Conservation (phyloP, 1,284 basidiomycete genomes). For the Volvariella surrecta region DNA sequence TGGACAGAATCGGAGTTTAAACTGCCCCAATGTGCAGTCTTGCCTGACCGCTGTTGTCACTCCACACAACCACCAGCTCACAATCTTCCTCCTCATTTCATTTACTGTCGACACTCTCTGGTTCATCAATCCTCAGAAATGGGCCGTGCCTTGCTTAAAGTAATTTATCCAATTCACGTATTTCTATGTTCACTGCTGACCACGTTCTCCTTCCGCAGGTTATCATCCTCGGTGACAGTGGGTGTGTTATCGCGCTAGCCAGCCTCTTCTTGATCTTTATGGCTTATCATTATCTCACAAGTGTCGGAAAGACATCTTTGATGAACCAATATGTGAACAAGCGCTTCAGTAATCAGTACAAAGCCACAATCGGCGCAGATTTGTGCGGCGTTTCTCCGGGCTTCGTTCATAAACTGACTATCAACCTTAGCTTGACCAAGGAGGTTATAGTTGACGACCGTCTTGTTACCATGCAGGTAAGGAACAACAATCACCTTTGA, state of each 20-base stretch:
- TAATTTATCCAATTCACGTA: slow-evolving; percentile 22
- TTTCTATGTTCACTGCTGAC: slow-evolving; percentile 4
- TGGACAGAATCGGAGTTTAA: slow-evolving; percentile 28
- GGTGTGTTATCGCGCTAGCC: slow-evolving; percentile 46
- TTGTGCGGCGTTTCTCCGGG: slow-evolving; percentile 49
- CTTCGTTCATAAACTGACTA: slow-evolving; percentile 6
- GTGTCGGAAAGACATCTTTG: slow-evolving; percentile 98
- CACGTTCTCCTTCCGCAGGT: slow-evolving; percentile 45
- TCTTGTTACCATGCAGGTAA: slow-evolving; percentile 96
- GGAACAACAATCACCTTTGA: slow-evolving; percentile 11
- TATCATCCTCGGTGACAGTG: slow-evolving; percentile 97
- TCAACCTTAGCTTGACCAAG: slow-evolving; percentile 75
- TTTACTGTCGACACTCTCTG: slow-evolving; percentile 10
- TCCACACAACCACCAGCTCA: slow-evolving; percentile 14
- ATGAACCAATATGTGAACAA: slow-evolving; percentile 99
- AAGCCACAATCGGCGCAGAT: slow-evolving; percentile 92
- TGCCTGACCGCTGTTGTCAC: slow-evolving; percentile 13
- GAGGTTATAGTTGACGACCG: slow-evolving; percentile 99
- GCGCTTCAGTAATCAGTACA: slow-evolving; percentile 99
- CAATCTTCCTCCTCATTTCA: slow-evolving; percentile 9
- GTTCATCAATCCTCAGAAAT: slow-evolving; percentile 28
- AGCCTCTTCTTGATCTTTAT: slow-evolving; percentile 10
- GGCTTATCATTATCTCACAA: slow-evolving; percentile 23
- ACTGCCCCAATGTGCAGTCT: slow-evolving; percentile 19
- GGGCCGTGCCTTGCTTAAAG: slow-evolving; percentile 94